These are phyloP conservation scores for Aegilops speltoides DNA, from an alignment of 176 grass and related monocot species.

Conservation along the genomic window DNA sequence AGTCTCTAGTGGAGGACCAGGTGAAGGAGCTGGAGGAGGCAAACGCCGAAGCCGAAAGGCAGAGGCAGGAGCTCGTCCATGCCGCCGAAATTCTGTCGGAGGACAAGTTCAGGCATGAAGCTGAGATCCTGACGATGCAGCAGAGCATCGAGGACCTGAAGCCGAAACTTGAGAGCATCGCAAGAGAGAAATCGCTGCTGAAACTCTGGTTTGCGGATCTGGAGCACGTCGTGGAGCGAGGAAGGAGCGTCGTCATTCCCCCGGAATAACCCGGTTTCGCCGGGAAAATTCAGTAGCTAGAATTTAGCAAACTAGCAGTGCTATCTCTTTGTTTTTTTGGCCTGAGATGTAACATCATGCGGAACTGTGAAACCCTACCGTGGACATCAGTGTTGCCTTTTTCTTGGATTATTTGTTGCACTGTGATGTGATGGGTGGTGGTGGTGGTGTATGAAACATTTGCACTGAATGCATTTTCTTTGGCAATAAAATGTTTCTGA, in stretches of 20 bases:
- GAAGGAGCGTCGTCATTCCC: slow-evolving; percentile 13
- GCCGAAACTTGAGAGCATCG: slow-evolving; percentile 16
- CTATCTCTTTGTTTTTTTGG: neutral
- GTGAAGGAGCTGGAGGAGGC: slow-evolving; percentile 41
- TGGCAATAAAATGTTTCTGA: neutral
- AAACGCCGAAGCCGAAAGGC: slow-evolving; percentile 30
- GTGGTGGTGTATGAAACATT: neutral
- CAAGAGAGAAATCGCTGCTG: slow-evolving; percentile 19
- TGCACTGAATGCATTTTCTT: neutral
- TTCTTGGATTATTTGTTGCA: neutral
- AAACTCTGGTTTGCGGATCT: slow-evolving; percentile 45
- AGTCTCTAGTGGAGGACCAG: slow-evolving; percentile 27
- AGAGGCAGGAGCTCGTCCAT: slow-evolving; percentile 22
- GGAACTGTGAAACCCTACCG: neutral
- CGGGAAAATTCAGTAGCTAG: slow-evolving; percentile 24
- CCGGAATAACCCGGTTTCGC: neutral
- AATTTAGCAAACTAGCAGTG: slow-evolving; percentile 15
- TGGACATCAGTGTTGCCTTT: neutral
- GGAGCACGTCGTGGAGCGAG: slow-evolving; percentile 39
- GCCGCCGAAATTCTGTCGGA: slow-evolving; percentile 25
- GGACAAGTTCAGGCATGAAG: slow-evolving; percentile 49
- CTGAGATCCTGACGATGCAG: slow-evolving; percentile 40
- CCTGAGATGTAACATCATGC: neutral
- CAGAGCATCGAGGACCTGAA: slow-evolving; percentile 36
- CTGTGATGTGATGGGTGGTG: slow-evolving; percentile 2